A percentile compares a stretch with the other conserved stretches of the same genome.
Conservation (phyloP, 1,139 yeast genomes). For the Magnusiomyces paraingens region DNA sequence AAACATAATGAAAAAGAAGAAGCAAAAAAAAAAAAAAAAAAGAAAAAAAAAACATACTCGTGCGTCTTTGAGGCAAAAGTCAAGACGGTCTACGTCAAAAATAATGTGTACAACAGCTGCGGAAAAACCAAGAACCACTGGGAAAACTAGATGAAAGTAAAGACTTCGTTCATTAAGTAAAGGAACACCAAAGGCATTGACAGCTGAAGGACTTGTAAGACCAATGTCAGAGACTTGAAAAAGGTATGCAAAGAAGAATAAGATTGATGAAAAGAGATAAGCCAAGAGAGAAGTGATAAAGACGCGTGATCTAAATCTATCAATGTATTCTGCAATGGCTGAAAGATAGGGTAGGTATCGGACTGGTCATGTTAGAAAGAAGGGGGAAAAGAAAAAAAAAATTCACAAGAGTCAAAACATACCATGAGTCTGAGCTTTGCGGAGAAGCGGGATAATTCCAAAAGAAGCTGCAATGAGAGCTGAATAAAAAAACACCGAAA, state of each 20-base stretch:
- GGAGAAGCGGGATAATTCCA: constrained; percentile 25
- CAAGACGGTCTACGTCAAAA: constrained; percentile 55
- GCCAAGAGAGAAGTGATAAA: constrained; percentile 36
- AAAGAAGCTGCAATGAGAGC: constrained; percentile 21
- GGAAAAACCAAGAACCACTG: constrained; percentile 38
- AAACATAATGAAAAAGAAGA: too few relatives aligned
- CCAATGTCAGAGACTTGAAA: constrained; percentile 28
- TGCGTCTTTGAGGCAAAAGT: constrained; percentile 21
- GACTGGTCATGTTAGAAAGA: not conserved
- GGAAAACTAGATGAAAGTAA: constrained; percentile 41
- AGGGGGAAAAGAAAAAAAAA: not conserved
- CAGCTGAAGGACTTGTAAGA: constrained; percentile 16
- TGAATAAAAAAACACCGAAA: constrained; percentile 26
- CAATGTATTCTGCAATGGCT: constrained; percentile 31
- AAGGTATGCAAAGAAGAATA: constrained; percentile 34
- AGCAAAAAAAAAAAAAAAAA: not conserved
- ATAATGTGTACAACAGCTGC: constrained; percentile 52
- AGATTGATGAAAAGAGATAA: constrained; percentile 38
- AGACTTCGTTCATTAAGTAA: constrained; percentile 57
- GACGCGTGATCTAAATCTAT: constrained; percentile 41
- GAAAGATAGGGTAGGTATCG: constrained; percentile 17
- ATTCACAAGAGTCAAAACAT: constrained; percentile 3
- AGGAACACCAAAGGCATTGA: constrained; percentile 42
- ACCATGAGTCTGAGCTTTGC: constrained; percentile 27
- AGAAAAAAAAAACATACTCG: not conserved